These are phyloP conservation scores for Talaromyces nanjingensis DNA, from an alignment of 495 filamentous ascomycete species.

Conservation along the genomic window DNA sequence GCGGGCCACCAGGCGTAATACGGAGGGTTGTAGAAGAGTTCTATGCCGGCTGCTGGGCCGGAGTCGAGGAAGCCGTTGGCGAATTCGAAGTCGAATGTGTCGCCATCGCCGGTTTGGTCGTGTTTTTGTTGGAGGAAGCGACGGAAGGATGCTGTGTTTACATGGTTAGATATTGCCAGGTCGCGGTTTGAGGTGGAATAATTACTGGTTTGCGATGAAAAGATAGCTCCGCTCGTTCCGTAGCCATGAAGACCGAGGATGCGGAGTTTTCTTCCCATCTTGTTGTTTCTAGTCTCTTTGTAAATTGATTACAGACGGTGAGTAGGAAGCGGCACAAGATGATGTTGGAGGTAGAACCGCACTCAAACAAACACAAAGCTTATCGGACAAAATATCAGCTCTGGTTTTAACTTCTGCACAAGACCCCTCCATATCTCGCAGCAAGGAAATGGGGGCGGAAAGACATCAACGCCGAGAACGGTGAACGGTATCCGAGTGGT, in stretches of 20 bases:
- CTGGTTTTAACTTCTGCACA: not conserved
- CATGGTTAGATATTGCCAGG: not conserved
- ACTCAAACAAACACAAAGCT: not conserved
- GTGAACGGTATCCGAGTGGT: not conserved
- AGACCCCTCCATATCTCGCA: not conserved
- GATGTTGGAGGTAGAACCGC: not conserved
- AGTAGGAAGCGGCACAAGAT: not conserved
- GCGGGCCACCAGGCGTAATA: slow-evolving; percentile 43
- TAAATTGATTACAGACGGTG: not conserved
- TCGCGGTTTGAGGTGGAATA: not conserved
- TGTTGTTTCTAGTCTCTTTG: not conserved
- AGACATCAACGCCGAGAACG: not conserved
- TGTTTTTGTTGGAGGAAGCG: slow-evolving; percentile 18
- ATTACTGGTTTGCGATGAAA: slow-evolving; percentile 52
- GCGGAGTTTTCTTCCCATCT: slow-evolving; percentile 32
- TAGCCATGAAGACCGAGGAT: slow-evolving; percentile 59
- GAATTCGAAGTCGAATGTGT: slow-evolving; percentile 47
- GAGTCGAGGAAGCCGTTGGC: slow-evolving; percentile 41
- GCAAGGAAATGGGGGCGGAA: not conserved
- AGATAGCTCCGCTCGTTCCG: slow-evolving; percentile 52
- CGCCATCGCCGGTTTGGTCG: slow-evolving; percentile 10
- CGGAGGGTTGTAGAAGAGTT: slow-evolving; percentile 43
- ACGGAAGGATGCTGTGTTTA: slow-evolving; percentile 36
- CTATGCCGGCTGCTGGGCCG: slow-evolving; percentile 43
- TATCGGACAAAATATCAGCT: not conserved